A percentile compares a stretch with the other conserved stretches of the same genome.
Conservation (phyloP, 164 flowering plant genomes). For the Macadamia integrifolia region DNA sequence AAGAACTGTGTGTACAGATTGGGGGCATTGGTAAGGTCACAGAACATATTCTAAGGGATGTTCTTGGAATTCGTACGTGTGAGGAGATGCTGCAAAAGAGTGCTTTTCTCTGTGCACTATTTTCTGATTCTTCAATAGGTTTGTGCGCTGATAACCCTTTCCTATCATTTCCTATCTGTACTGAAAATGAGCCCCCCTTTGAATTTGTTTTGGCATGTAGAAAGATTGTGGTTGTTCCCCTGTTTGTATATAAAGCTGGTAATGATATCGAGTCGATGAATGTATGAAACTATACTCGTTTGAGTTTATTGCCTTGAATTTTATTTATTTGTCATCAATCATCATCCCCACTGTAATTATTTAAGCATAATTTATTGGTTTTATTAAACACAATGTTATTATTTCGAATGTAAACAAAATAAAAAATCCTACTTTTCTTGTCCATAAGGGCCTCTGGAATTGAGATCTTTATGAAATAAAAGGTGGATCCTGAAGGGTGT, state of each 20-base stretch:
- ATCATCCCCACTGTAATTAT: too few relatives aligned
- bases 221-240: neutral
- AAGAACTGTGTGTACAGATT: conserved; percentile 41
- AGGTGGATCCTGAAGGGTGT: too few relatives aligned
- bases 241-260: neutral
- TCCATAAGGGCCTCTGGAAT: too few relatives aligned
- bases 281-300: too few relatives aligned
- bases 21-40: conserved; percentile 99
- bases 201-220: neutral
- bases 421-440: too few relatives aligned
- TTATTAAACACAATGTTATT: too few relatives aligned
- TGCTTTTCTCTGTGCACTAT: conserved; percentile 71
- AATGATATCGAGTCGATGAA: too few relatives aligned
- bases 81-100: conserved; percentile 81
- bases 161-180: neutral
- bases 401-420: too few relatives aligned
- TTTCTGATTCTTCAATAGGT: conserved; percentile 86
- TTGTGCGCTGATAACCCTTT: conserved; percentile 9
- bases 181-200: neutral
- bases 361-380: too few relatives aligned
- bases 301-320: too few relatives aligned
- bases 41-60: conserved; percentile 67
- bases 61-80: conserved; percentile 75
- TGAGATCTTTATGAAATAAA: too few relatives aligned
- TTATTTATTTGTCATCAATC: too few relatives aligned